Evolutionary conservation across 108 stramenopile genomes (phyloP), one percentile per base, ranked within the genome.

Genomic region (Cyclotella cryptica): DNA sequence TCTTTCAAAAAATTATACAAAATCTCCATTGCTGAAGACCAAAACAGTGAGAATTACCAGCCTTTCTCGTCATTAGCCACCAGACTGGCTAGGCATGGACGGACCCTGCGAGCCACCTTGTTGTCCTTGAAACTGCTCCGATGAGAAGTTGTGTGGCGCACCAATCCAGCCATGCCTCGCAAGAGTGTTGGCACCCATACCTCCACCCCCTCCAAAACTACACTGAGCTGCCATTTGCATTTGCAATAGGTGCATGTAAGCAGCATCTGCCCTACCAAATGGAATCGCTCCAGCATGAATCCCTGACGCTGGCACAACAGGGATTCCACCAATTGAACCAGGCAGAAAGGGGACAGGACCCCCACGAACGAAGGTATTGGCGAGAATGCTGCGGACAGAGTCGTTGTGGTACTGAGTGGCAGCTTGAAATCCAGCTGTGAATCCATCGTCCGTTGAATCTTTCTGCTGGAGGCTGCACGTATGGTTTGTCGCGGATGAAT

Each of bases 201-300:
- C 60, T n/a, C 60, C 60, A 29, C 35, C 15, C 1, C 29, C 60
- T 1, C 60, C 29, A 13, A 61, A 19, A 39, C 35, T 61, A 14
- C 29, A 29, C 35, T 61, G 60, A 30, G 60, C 5, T 17, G 60
- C 60, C 30, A 61, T 57, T 12, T 57, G 55, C 55, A 57, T 61
- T 21, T 61, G 60, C 60, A 61, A 17, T 3, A 61, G 35, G 1
- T n/a, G 60, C 29, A 61, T 61, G n/a, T 61, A 61, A 2, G 29
- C 60, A 17, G 35, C 60, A 61, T 61, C 35, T 15, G 60, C 60
- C 35, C 35, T 35, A 6, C 35, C 35, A 35, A 35, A 30, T 2
- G 60, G 24, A 57, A 22, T 57, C 4, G 55, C 24, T 12, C 22
- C 12, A 3, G 12, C 7, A 24, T n/a, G 24, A 1, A 21, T 57